These are phyloP conservation scores for Vickermania spadyakhi DNA, from an alignment of 208 protist genomes.

Conservation along the genomic window DNA sequence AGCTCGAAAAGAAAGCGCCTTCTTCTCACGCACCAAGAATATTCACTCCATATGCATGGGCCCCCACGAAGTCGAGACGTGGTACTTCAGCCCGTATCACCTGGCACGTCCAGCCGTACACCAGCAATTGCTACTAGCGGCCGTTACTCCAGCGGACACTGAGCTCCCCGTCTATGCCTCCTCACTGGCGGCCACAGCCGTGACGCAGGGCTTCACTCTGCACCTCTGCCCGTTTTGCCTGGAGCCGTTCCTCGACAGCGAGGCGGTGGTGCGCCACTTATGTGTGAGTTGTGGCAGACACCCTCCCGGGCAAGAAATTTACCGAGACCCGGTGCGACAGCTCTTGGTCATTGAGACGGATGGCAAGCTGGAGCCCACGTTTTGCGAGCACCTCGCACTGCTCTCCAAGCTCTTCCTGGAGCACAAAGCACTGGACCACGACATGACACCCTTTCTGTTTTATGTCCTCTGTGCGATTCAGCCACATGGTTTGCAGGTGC, in stretches of 20 bases:
- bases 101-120: slow-evolving; percentile 64
- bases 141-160: neutral
- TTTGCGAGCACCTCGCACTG: slow-evolving; percentile 98
- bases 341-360: slow-evolving; percentile 96
- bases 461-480: slow-evolving; percentile 96
- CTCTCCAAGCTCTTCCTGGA: slow-evolving; percentile 99
- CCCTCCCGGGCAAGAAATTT: slow-evolving; percentile 87
- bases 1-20: slow-evolving; percentile 73
- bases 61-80: slow-evolving; percentile 92
- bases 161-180: neutral
- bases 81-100: slow-evolving; percentile 98
- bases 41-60: slow-evolving; percentile 95
- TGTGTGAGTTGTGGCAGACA: slow-evolving; percentile 74
- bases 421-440: slow-evolving; percentile 99
- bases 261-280: slow-evolving; percentile 79
- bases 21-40: slow-evolving; percentile 93
- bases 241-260: slow-evolving; percentile 87
- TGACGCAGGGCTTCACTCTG: slow-evolving; percentile 40
- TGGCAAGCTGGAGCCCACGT: slow-evolving; percentile 94
- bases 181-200: neutral
- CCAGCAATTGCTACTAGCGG: slow-evolving; percentile 32
- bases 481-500: slow-evolving; percentile 90
- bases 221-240: slow-evolving; percentile 98
- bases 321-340: slow-evolving; percentile 70
- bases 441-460: slow-evolving; percentile 99